These are phyloP conservation scores for Arthrobotrys pseudoclavata DNA, from an alignment of 2,329 filamentous ascomycete species.

Conservation along the genomic window DNA sequence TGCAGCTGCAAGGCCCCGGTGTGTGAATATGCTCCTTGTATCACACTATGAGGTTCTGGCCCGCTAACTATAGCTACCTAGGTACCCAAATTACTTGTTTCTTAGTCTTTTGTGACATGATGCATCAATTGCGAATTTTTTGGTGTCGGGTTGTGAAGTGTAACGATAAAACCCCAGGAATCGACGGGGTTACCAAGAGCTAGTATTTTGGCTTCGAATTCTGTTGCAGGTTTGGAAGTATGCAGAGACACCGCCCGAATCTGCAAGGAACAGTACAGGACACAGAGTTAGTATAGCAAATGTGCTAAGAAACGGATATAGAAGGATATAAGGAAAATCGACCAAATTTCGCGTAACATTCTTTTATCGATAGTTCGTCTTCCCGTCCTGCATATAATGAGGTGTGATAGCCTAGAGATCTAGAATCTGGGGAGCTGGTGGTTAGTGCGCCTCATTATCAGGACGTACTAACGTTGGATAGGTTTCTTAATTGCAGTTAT, in stretches of 20 bases:
- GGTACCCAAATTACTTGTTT: not conserved
- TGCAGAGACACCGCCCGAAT: not conserved
- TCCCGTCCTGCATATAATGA: slow-evolving; percentile 8
- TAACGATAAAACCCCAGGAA: slow-evolving; percentile 4
- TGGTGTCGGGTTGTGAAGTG: slow-evolving; percentile 3
- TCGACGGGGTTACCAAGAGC: slow-evolving; percentile 13
- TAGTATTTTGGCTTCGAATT: not conserved
- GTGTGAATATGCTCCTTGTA: slow-evolving; percentile 1
- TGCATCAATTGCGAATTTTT: slow-evolving; percentile 10
- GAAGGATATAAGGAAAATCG: not conserved
- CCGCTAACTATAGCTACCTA: not conserved
- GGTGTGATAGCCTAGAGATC: slow-evolving; percentile 23
- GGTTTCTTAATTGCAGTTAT: not conserved
- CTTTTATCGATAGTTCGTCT: slow-evolving; percentile 6
- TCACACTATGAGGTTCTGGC: slow-evolving; percentile 8
- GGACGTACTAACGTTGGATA: not conserved
- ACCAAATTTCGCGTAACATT: slow-evolving; percentile 27
- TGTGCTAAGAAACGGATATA: slow-evolving; percentile 3
- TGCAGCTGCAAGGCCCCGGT: slow-evolving; percentile 16
- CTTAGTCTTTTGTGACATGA: not conserved
- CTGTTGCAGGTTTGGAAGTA: slow-evolving; percentile 10
- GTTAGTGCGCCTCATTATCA: slow-evolving; percentile 1
- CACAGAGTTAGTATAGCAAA: not conserved
- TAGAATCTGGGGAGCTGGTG: slow-evolving; percentile 20
- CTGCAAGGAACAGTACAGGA: slow-evolving; percentile 11